Evolutionary conservation across 208 protist genomes (phyloP).

Genomic region (Acanthamoeba culbertsoni): DNA sequence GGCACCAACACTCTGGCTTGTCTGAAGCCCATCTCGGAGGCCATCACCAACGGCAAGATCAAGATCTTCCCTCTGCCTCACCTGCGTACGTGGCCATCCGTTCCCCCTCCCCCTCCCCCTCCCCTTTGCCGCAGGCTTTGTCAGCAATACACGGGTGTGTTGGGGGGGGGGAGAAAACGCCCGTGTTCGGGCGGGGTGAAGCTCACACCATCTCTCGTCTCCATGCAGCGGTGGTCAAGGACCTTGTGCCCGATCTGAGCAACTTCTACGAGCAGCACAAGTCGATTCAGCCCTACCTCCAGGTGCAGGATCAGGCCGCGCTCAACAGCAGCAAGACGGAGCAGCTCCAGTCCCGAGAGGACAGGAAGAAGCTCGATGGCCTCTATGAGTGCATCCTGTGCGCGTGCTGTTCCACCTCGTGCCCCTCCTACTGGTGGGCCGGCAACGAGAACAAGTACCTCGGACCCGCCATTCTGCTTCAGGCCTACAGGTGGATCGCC

Average conservation of each 20-base stretch:
- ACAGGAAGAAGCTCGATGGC: conserved; percentile 82
- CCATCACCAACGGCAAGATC: conserved; percentile 50
- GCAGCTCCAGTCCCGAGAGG: conserved; percentile 74
- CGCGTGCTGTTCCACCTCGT: conserved; percentile 88
- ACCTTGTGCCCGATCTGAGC: conserved; percentile 86
- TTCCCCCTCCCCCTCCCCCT: no score
- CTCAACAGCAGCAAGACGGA: conserved; percentile 56
- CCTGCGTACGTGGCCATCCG: conserved; percentile 77
- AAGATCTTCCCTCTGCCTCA: conserved; percentile 87
- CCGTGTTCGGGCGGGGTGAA: no score
- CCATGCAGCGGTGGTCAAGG: conserved; percentile 82
- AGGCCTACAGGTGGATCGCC: conserved; percentile 88
- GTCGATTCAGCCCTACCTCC: conserved; percentile 85
- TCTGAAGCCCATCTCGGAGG: conserved; percentile 76
- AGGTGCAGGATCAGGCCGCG: not conserved
- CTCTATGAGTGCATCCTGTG: conserved; percentile 91
- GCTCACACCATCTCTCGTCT: no score
- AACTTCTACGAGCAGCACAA: conserved; percentile 88
- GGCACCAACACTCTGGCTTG: conserved; percentile 87
- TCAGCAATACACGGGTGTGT: no score
- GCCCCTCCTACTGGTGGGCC: conserved; percentile 90
- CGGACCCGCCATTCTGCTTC: conserved; percentile 86
- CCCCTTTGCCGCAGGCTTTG: no score
- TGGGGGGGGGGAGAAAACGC: no score
- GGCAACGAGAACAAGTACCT: conserved; percentile 83